Conservation (phyloP, 768 basidiomycete species). For the Trametes punicea region DNA sequence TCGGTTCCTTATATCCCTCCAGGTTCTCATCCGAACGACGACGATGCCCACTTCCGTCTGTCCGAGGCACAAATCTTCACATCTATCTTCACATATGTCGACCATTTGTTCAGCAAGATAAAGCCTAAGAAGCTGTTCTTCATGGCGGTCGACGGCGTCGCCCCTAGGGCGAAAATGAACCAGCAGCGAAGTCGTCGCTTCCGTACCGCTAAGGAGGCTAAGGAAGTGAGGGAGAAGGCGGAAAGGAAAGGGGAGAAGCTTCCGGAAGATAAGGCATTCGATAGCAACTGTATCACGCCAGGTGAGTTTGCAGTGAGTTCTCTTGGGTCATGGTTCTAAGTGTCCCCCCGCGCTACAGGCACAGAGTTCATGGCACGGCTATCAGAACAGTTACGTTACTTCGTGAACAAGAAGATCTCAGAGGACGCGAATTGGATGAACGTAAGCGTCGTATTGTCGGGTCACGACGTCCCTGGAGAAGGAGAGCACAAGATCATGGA, state of each 20-base stretch:
- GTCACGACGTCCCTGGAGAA: slow-evolving; percentile 98
- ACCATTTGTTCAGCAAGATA: slow-evolving; percentile 94
- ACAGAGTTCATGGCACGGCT: slow-evolving; percentile 94
- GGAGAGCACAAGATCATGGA: slow-evolving; percentile 99
- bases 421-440: slow-evolving; percentile 96
- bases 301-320: slow-evolving; percentile 48
- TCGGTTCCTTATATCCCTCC: slow-evolving; percentile 5
- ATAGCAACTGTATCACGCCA: slow-evolving; percentile 98
- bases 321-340: not conserved
- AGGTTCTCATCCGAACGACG: slow-evolving; percentile 96
- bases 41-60: slow-evolving; percentile 91
- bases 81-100: slow-evolving; percentile 94
- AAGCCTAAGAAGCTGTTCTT: slow-evolving; percentile 98
- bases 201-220: slow-evolving; percentile 90
- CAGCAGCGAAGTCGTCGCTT: slow-evolving; percentile 94
- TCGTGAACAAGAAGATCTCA: slow-evolving; percentile 95
- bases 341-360: slow-evolving; percentile 44
- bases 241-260: slow-evolving; percentile 85
- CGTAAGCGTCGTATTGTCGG: slow-evolving; percentile 89
- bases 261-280: slow-evolving; percentile 93
- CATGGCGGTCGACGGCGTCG: slow-evolving; percentile 98
- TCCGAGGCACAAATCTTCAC: slow-evolving; percentile 98
- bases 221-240: slow-evolving; percentile 84
- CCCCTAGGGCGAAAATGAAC: slow-evolving; percentile 98
- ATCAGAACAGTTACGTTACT: slow-evolving; percentile 92